These are phyloP conservation scores for Apiospora pterosperma DNA, from an alignment of 2,329 filamentous ascomycete genomes.

Conservation along the genomic window DNA sequence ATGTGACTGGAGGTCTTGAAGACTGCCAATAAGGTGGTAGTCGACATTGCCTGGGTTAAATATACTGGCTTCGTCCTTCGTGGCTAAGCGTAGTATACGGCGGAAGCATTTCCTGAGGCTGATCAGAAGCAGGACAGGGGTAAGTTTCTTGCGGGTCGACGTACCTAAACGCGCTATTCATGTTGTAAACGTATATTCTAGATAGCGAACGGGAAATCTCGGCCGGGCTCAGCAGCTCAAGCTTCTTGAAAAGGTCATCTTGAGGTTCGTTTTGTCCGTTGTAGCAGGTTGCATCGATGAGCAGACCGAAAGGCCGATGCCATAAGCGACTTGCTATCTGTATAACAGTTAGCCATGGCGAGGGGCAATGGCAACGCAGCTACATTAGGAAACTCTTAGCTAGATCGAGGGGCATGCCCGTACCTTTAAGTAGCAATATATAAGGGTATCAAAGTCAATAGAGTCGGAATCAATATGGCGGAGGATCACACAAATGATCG, in stretches of 20 bases:
- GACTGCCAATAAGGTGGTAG: constrained; percentile 62
- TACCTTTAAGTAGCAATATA: constrained; percentile 67
- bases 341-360: constrained; percentile 12
- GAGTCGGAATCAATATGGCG: constrained; percentile 64
- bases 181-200: constrained; percentile 67
- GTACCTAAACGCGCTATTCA: constrained; percentile 66
- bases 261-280: constrained; percentile 64
- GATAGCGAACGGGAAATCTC: constrained; percentile 58
- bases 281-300: constrained; percentile 69
- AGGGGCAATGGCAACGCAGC: constrained; percentile 1
- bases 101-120: constrained; percentile 57
- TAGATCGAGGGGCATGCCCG: constrained; percentile 9
- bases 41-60: constrained; percentile 65
- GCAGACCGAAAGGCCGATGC: constrained; percentile 65
- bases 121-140: constrained; percentile 5
- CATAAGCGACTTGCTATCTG: constrained; percentile 67
- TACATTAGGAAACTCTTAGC: neutral
- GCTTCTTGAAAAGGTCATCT: constrained; percentile 61
- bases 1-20: constrained; percentile 62
- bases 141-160: neutral
- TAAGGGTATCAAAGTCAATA: constrained; percentile 62
- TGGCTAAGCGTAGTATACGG: constrained; percentile 57
- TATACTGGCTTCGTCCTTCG: constrained; percentile 56
- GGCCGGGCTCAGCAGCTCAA: constrained; percentile 59
- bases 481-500: constrained; percentile 66